Evolutionary conservation across 306 rosid species (phyloP).

Genomic region (Begonia peltatifolia): DNA sequence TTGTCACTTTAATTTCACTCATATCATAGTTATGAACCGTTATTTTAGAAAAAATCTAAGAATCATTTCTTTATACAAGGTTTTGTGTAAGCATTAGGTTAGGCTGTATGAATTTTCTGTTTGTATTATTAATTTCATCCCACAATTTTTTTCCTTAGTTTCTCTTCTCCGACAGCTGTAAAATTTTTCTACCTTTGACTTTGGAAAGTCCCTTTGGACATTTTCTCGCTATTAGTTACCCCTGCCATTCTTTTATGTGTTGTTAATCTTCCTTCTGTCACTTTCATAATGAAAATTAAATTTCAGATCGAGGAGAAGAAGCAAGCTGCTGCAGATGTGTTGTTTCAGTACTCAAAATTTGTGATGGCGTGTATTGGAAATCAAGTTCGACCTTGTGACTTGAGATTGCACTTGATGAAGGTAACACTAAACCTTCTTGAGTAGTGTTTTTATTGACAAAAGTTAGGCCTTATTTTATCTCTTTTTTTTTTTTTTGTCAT

Average conservation of each 20-base stretch:
- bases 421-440: conserved; percentile 15
- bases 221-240: too few species aligned
- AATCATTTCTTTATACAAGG: too few species aligned
- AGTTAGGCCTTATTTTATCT: background rate
- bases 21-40: too few species aligned
- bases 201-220: too few species aligned
- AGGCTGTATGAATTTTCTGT: too few species aligned
- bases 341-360: conserved; percentile 74
- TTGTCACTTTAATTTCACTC: too few species aligned
- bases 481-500: background rate
- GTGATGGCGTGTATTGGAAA: conserved; percentile 69
- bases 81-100: too few species aligned
- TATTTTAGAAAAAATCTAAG: too few species aligned
- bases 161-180: too few species aligned
- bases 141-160: too few species aligned
- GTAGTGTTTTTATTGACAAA: conserved; percentile 4
- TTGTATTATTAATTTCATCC: too few species aligned
- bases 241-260: background rate
- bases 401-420: conserved; percentile 93
- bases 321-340: conserved; percentile 81
- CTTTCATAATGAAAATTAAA: conserved; percentile 9
- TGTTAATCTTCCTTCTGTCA: conserved; percentile 2
- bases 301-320: conserved; percentile 57
- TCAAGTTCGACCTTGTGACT: conserved; percentile 60
- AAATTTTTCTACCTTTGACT: too few species aligned